Percentiles rank a stretch among this genome's conserved stretches.
These are phyloP conservation scores for Tulasnella sp. DNA, from an alignment of 768 basidiomycete species.

Conservation along the genomic window DNA sequence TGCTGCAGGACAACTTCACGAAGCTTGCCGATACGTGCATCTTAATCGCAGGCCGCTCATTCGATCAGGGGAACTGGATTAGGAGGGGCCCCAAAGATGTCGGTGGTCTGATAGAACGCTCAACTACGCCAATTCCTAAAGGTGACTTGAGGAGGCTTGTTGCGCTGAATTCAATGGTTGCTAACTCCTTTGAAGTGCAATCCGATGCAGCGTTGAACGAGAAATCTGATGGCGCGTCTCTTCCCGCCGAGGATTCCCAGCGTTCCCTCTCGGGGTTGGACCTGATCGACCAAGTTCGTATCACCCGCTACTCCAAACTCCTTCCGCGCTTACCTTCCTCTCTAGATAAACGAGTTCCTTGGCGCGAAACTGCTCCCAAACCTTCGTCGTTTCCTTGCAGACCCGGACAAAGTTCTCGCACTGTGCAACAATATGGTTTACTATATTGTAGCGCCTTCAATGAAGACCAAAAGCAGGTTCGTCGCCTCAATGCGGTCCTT, in stretches of 20 bases:
- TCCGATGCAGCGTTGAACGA: constrained; percentile 28
- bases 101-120: constrained; percentile 56
- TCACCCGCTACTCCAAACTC: constrained; percentile 15
- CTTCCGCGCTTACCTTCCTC: neutral
- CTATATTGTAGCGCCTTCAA: constrained; percentile 73
- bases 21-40: constrained; percentile 82
- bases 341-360: constrained; percentile 68
- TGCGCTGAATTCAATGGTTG: neutral
- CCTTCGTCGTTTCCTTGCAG: constrained; percentile 72
- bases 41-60: constrained; percentile 63
- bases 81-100: constrained; percentile 64
- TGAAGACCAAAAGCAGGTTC: constrained; percentile 74
- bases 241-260: constrained; percentile 24
- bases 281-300: constrained; percentile 22
- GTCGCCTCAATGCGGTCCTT: constrained; percentile 28
- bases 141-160: neutral
- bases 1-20: constrained; percentile 66
- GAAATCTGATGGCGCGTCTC: constrained; percentile 16
- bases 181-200: constrained; percentile 20
- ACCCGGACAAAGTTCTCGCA: constrained; percentile 76
- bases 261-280: constrained; percentile 15
- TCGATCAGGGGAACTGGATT: constrained; percentile 77
- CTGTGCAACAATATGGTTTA: constrained; percentile 80
- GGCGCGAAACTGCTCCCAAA: constrained; percentile 66
- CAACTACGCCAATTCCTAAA: constrained; percentile 19